These are phyloP conservation scores for Trypanosoma caninum DNA, from an alignment of 208 protist genomes.

Conservation along the genomic window DNA sequence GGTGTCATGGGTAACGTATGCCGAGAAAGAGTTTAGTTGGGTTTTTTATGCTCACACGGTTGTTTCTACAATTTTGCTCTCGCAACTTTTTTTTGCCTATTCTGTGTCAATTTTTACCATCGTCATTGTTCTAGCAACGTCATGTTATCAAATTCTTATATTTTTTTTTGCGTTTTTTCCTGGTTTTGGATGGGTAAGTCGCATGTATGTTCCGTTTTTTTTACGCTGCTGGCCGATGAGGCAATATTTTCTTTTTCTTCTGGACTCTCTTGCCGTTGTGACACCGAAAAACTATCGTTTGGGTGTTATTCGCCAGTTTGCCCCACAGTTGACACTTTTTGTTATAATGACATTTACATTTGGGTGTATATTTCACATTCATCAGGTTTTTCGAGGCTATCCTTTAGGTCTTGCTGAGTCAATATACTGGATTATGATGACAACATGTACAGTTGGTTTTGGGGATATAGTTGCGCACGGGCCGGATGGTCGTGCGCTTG, in stretches of 20 bases:
- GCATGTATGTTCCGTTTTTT: constrained; percentile 84
- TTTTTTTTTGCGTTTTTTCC: constrained; percentile 56
- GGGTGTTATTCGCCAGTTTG: constrained; percentile 61
- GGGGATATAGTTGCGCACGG: constrained; percentile 76
- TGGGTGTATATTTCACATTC: constrained; percentile 63
- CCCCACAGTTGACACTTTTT: constrained; percentile 71
- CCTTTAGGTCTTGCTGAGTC: constrained; percentile 53
- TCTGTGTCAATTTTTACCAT: constrained; percentile 69
- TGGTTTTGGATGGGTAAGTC: constrained; percentile 55
- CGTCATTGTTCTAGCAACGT: constrained; percentile 67
- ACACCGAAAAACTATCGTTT: constrained; percentile 50
- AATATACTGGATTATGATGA: constrained; percentile 80
- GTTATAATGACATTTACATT: constrained; percentile 72
- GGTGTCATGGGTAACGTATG: constrained; percentile 57
- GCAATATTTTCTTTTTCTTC: constrained; percentile 84
- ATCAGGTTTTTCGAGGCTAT: constrained; percentile 68
- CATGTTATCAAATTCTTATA: constrained; percentile 77
- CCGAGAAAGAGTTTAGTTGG: constrained; percentile 35
- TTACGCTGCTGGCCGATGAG: constrained; percentile 84
- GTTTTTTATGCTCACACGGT: constrained; percentile 68
- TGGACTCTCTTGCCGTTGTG: constrained; percentile 74
- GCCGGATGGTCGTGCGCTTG: constrained; percentile 48
- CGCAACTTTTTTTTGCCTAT: constrained; percentile 84
- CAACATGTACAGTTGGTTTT: constrained; percentile 78
- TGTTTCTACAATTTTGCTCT: constrained; percentile 65